Evolutionary conservation across 2,329 filamentous ascomycete species (phyloP).

Genomic region (Xylariales sp.): DNA sequence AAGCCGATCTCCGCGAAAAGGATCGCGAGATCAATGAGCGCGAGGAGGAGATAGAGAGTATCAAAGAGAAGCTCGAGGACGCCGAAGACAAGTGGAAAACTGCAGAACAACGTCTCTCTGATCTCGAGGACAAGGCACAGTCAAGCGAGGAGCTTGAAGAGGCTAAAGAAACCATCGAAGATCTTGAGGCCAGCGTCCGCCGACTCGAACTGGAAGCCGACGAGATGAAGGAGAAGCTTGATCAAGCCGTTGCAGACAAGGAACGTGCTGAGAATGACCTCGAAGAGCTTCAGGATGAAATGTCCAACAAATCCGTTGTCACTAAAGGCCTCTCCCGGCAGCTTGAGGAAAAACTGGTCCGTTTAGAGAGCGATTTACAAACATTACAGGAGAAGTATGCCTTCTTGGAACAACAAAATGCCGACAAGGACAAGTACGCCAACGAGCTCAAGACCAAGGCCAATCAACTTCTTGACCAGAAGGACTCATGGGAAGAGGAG

Average conservation of each 20-base stretch:
- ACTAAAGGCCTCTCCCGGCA: conserved; percentile 72
- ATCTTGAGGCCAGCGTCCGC: conserved; percentile 51
- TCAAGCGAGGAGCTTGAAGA: conserved; percentile 49
- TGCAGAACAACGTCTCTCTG: conserved; percentile 43
- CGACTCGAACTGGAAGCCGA: conserved; percentile 50
- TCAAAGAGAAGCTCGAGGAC: conserved; percentile 43
- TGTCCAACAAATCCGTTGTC: conserved; percentile 73
- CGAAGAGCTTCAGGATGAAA: conserved; percentile 68
- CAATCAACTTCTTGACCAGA: conserved; percentile 38
- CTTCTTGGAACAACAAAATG: conserved; percentile 47
- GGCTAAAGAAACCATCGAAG: conserved; percentile 53
- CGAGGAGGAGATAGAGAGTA: conserved; percentile 43
- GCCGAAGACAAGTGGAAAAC: conserved; percentile 56
- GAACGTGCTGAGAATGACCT: conserved; percentile 55
- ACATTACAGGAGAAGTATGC: conserved; percentile 43
- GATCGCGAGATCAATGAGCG: conserved; percentile 68
- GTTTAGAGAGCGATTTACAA: conserved; percentile 64
- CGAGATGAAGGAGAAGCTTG: conserved; percentile 49
- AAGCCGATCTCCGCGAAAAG: conserved; percentile 72
- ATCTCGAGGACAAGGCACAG: conserved; percentile 54
- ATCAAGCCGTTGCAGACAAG: conserved; percentile 50
- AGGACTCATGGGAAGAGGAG: conserved; percentile 33
- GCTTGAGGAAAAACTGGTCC: conserved; percentile 65
- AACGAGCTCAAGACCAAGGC: conserved; percentile 39
- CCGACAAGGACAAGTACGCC: conserved; percentile 41